phyloP scores from a whole-genome alignment of 345 rosid genomes.

The Boechera retrofracta region DNA sequence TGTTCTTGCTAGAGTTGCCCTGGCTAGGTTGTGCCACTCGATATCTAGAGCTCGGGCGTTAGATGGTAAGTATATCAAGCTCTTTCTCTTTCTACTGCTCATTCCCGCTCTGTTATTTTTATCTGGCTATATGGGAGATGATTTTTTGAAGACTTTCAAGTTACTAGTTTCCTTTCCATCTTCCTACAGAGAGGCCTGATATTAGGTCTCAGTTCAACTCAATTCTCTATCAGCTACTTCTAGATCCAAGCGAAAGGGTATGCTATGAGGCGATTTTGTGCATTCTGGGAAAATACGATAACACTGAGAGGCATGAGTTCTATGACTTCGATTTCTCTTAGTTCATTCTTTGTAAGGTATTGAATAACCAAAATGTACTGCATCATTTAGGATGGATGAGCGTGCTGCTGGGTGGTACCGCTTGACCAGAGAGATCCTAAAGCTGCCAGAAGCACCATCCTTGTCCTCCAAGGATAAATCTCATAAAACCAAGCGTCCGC shows the following conservation, averaged over 20 bases:
- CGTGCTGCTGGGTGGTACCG: conserved; percentile 99
- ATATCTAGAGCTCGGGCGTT: conserved; percentile 91
- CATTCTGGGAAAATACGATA: conserved; percentile 83
- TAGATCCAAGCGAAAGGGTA: conserved; percentile 99
- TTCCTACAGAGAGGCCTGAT: conserved; percentile 85
- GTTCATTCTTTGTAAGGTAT: conserved; percentile 31
- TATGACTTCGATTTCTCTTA: conserved; percentile 20
- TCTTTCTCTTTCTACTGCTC: conserved; percentile 29
- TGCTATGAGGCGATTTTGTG: conserved; percentile 98
- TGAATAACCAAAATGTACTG: conserved; percentile 25
- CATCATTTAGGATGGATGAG: conserved; percentile 77
- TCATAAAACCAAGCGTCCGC: conserved; percentile 91
- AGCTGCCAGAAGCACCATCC: conserved; percentile 94
- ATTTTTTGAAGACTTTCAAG: conserved; percentile 6
- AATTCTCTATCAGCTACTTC: conserved; percentile 90
- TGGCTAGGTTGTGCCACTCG: conserved; percentile 91
- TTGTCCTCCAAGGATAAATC: conserved; percentile 78
- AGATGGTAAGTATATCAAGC: conserved; percentile 68
- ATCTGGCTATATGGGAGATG: conserved; percentile 4
- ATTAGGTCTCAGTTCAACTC: conserved; percentile 92
- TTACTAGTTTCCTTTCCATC: conserved; percentile 40
- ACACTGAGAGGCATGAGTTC: conserved; percentile 68
- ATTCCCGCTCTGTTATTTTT: conserved; percentile 22
- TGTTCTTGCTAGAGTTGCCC: conserved; percentile 96
- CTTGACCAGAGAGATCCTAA: conserved; percentile 93